phyloP scores from a whole-genome alignment of 139 green algal species.

The Eudorina sp. region DNA sequence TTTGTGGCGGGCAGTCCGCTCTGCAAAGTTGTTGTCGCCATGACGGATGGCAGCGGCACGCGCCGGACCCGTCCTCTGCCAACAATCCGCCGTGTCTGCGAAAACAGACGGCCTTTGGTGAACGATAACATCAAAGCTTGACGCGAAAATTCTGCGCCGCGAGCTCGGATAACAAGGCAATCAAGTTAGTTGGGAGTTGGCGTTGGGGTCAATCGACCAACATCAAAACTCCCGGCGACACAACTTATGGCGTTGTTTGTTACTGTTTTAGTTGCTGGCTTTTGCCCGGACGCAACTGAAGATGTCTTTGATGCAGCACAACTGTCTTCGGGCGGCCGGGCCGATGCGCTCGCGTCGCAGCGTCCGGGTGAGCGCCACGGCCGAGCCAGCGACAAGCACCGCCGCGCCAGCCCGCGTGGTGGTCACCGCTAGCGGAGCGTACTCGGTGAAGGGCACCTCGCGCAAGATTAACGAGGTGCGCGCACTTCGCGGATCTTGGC shows the following conservation, averaged over 20 bases:
- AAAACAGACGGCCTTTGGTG: neutral
- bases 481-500: no score
- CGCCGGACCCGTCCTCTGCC: slow-evolving; percentile 4
- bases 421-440: neutral
- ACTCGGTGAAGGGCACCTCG: slow-evolving; percentile 20
- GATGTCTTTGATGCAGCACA: slow-evolving; percentile 33
- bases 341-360: neutral
- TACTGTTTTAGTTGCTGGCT: neutral
- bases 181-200: neutral
- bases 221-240: no score
- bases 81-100: neutral
- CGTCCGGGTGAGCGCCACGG: neutral
- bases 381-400: neutral
- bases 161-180: no score
- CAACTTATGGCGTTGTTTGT: no score
- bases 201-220: neutral
- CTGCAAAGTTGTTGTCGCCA: neutral
- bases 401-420: neutral
- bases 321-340: neutral
- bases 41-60: neutral
- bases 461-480: slow-evolving; percentile 41
- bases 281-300: neutral
- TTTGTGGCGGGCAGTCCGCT: slow-evolving; percentile 1
- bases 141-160: no score
- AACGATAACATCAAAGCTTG: neutral